phyloP scores from a whole-genome alignment of 164 flowering plant species.

The Tinospora cordifolia region DNA sequence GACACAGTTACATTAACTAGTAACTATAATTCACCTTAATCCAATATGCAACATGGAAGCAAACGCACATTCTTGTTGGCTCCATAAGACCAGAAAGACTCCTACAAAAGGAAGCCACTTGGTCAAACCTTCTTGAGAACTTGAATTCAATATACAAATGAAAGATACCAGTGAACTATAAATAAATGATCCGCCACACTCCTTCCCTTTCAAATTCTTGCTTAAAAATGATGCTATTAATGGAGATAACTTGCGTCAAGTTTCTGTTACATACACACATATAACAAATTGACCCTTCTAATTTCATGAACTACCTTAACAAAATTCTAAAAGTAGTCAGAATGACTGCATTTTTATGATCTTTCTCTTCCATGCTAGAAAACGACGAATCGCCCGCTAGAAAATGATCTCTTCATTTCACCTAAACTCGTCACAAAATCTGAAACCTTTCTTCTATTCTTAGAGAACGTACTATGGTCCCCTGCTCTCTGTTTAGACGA shows the following conservation, averaged over 20 bases:
- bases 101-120: too few relatives aligned
- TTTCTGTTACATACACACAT: too few relatives aligned
- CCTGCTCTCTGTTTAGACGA: conserved; percentile 22
- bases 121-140: too few relatives aligned
- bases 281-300: neutral
- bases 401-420: conserved; percentile 57
- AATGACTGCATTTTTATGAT: conserved; percentile 9
- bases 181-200: neutral
- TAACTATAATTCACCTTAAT: too few relatives aligned
- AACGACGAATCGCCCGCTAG: conserved; percentile 54
- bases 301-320: neutral
- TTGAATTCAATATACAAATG: too few relatives aligned
- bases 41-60: conserved; percentile 7
- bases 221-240: neutral
- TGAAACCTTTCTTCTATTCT: conserved; percentile 25
- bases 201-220: neutral
- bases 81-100: too few relatives aligned
- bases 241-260: neutral
- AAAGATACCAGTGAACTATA: too few relatives aligned
- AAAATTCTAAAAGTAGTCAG: neutral
- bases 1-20: too few relatives aligned
- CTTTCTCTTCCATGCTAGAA: conserved; percentile 29
- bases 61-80: too few relatives aligned
- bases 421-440: conserved; percentile 33
- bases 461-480: conserved; percentile 22